Evolutionary conservation across 2,329 filamentous ascomycete genomes (phyloP).

Genomic region (Hymenotorrendiella dingleyae): DNA sequence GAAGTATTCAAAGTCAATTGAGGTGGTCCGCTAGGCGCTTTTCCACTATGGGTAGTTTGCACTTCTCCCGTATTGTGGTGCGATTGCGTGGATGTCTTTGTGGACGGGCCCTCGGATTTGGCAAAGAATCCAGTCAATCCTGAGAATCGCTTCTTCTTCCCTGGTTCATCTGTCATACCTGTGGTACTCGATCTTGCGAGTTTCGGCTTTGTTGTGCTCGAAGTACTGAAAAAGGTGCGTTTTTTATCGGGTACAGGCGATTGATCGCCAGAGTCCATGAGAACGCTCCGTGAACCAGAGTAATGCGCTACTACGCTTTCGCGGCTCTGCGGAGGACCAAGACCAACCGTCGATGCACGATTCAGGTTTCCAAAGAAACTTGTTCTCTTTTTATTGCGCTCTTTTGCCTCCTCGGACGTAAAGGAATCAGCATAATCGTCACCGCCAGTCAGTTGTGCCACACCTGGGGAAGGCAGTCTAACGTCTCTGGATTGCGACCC

Average conservation of each 20-base stretch:
- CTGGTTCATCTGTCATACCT: slow-evolving; percentile 12
- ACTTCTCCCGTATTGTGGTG: slow-evolving; percentile 2
- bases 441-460: slow-evolving; percentile 13
- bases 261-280: slow-evolving; percentile 17
- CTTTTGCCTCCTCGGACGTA: slow-evolving; percentile 35
- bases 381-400: slow-evolving; percentile 35
- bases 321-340: slow-evolving; percentile 26
- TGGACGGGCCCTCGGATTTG: slow-evolving; percentile 10
- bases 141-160: slow-evolving; percentile 43
- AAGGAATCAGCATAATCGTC: slow-evolving; percentile 41
- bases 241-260: slow-evolving; percentile 28
- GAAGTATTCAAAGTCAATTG: not conserved
- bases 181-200: slow-evolving; percentile 18
- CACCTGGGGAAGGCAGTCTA: slow-evolving; percentile 7
- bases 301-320: slow-evolving; percentile 29
- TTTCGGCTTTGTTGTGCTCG: slow-evolving; percentile 20
- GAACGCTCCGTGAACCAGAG: slow-evolving; percentile 26
- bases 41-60: slow-evolving; percentile 11
- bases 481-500: slow-evolving; percentile 16
- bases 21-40: slow-evolving; percentile 14
- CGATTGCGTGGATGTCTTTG: slow-evolving; percentile 4
- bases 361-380: slow-evolving; percentile 33
- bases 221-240: slow-evolving; percentile 33
- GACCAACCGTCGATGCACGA: slow-evolving; percentile 19
- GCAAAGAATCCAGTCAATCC: slow-evolving; percentile 26